Percentiles rank a stretch among this genome's conserved stretches.
These are phyloP conservation scores for Cymodocea nodosa DNA, from an alignment of 116 monocot genomes.

Conservation along the genomic window DNA sequence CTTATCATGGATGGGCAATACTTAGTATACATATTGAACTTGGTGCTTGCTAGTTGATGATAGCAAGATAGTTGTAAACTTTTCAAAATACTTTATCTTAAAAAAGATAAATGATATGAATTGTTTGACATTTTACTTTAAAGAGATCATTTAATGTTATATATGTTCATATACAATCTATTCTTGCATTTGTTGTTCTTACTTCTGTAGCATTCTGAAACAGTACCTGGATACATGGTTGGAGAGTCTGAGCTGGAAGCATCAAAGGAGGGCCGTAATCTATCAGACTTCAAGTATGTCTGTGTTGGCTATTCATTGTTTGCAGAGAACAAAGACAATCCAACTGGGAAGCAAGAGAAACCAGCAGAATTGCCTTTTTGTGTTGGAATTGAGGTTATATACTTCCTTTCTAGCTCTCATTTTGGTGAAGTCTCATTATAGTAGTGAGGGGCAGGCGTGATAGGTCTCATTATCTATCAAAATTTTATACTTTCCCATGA, in stretches of 20 bases:
- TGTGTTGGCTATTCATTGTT: slow-evolving; percentile 89
- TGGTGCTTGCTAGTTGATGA: too few relatives aligned
- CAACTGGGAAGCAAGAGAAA: slow-evolving; percentile 28
- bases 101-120: too few relatives aligned
- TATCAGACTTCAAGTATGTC: slow-evolving; percentile 66
- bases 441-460: too few relatives aligned
- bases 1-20: too few relatives aligned
- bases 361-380: slow-evolving; percentile 69
- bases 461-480: too few relatives aligned
- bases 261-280: slow-evolving; percentile 43
- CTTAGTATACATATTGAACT: too few relatives aligned
- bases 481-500: too few relatives aligned
- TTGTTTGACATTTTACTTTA: too few relatives aligned
- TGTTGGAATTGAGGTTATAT: slow-evolving; percentile 65
- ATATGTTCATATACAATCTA: too few relatives aligned
- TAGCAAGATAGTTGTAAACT: too few relatives aligned
- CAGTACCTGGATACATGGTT: slow-evolving; percentile 66
- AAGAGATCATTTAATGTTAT: too few relatives aligned
- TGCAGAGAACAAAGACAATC: slow-evolving; percentile 44
- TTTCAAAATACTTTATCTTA: too few relatives aligned
- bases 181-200: neutral
- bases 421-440: neutral
- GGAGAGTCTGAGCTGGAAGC: slow-evolving; percentile 78
- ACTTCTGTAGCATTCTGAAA: neutral
- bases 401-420: neutral